Percentiles rank a stretch among this genome's conserved stretches.
phyloP scores from a whole-genome alignment of 2,329 filamentous ascomycete species.

The Cladosporium colombiae region DNA sequence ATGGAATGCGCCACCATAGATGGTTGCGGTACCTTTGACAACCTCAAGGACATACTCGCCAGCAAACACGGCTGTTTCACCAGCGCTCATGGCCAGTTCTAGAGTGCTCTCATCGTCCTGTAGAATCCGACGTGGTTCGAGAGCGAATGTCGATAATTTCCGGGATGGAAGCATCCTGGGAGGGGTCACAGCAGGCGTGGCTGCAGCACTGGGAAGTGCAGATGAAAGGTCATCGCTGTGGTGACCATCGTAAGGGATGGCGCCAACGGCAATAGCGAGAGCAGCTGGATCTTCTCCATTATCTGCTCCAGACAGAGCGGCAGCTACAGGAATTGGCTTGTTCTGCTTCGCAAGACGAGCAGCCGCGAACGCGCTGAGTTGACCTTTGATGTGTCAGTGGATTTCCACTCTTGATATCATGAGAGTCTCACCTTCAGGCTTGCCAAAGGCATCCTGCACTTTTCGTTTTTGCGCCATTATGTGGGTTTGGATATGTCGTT shows the following conservation, averaged over 20 bases:
- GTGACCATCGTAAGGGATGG: constrained; percentile 27
- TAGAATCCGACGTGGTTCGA: constrained; percentile 21
- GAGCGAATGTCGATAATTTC: constrained; percentile 23
- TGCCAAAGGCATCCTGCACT: constrained; percentile 37
- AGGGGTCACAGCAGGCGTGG: constrained; percentile 11
- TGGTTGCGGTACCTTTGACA: constrained; percentile 60
- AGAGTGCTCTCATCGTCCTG: constrained; percentile 25
- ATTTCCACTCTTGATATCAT: background rate
- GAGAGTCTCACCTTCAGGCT: constrained; percentile 20
- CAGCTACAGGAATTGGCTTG: constrained; percentile 17
- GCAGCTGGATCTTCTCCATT: background rate
- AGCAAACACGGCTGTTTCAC: constrained; percentile 46
- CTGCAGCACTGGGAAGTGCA: constrained; percentile 7
- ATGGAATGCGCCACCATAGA: constrained; percentile 66
- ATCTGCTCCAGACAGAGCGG: constrained; percentile 8
- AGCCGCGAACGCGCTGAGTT: constrained; percentile 38
- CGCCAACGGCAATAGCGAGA: constrained; percentile 25
- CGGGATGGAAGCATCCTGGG: constrained; percentile 3
- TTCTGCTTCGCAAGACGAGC: constrained; percentile 28
- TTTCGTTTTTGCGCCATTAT: constrained; percentile 37
- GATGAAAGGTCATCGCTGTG: constrained; percentile 16
- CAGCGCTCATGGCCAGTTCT: constrained; percentile 28
- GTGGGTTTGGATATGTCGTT: background rate
- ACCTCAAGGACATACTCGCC: constrained; percentile 70
- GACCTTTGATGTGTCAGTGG: constrained; percentile 23